These are phyloP conservation scores for Fusarium pseudograminearum DNA, from an alignment of 2,329 filamentous ascomycete genomes.

Conservation along the genomic window DNA sequence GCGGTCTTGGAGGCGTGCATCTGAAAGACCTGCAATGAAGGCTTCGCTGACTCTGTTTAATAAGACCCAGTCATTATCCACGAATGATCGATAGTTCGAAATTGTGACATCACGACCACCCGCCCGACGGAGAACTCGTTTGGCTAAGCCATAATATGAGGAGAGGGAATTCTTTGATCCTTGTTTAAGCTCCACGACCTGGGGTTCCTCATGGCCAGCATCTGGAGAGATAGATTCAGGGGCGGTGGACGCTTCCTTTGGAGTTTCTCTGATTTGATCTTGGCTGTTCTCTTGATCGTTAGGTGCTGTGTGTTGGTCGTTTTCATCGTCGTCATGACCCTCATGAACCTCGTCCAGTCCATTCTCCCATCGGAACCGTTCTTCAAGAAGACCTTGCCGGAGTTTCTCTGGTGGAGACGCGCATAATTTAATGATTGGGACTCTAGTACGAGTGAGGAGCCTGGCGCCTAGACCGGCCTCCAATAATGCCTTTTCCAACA, in stretches of 20 bases:
- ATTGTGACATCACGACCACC: constrained; percentile 64
- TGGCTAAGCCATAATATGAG: constrained; percentile 62
- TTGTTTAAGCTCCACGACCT: constrained; percentile 57
- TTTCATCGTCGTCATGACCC: constrained; percentile 54
- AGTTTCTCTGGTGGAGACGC: constrained; percentile 74
- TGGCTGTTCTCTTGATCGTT: constrained; percentile 46
- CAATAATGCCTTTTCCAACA: constrained; percentile 81
- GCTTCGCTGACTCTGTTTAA: constrained; percentile 65
- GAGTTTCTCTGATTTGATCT: constrained; percentile 3
- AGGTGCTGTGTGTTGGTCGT: constrained; percentile 44
- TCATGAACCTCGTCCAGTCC: constrained; percentile 58
- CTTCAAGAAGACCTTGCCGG: constrained; percentile 69
- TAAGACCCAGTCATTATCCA: constrained; percentile 58
- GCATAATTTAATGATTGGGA: constrained; percentile 91
- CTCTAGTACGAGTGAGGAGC: constrained; percentile 80
- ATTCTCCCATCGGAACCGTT: constrained; percentile 78
- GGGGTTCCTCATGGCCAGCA: constrained; percentile 26
- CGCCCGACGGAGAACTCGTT: constrained; percentile 62
- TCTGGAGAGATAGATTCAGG: constrained; percentile 42
- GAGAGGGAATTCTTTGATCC: constrained; percentile 56
- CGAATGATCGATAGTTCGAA: constrained; percentile 60
- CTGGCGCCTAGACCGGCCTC: constrained; percentile 79
- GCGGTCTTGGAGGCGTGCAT: constrained; percentile 59
- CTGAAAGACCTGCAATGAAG: constrained; percentile 66
- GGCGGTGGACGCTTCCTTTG: constrained; percentile 8